A percentile compares a stretch with the other conserved stretches of the same genome.
These are phyloP conservation scores for Paxillus involutus DNA, from an alignment of 768 basidiomycete genomes.

Conservation along the genomic window DNA sequence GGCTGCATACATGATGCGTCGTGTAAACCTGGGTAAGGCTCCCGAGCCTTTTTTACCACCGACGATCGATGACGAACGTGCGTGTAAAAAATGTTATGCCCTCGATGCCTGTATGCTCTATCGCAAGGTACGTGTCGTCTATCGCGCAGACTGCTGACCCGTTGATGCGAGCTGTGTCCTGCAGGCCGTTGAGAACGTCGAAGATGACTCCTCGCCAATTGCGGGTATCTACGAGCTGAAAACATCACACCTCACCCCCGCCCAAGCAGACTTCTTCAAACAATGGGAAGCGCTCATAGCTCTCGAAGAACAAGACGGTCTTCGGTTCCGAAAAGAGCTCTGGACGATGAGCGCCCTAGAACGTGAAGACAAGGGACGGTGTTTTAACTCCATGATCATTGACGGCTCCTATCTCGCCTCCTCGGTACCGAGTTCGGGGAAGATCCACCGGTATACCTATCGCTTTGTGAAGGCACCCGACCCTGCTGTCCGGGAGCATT, in stretches of 20 bases:
- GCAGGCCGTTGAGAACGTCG: slow-evolving; percentile 69
- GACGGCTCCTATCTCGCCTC: slow-evolving; percentile 40
- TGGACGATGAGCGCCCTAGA: slow-evolving; percentile 88
- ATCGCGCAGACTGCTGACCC: not conserved
- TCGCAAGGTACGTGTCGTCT: slow-evolving; percentile 58
- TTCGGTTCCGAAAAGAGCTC: slow-evolving; percentile 84
- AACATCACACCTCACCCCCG: slow-evolving; percentile 72
- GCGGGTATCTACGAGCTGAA: slow-evolving; percentile 72
- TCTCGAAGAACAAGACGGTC: slow-evolving; percentile 83
- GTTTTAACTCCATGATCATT: slow-evolving; percentile 80
- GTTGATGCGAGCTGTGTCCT: not conserved
- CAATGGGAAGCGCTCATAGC: slow-evolving; percentile 88
- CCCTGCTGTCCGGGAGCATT: slow-evolving; percentile 9
- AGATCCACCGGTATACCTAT: slow-evolving; percentile 81
- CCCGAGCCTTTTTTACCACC: slow-evolving; percentile 73
- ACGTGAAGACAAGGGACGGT: slow-evolving; percentile 80
- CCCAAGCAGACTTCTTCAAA: slow-evolving; percentile 78
- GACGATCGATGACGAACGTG: slow-evolving; percentile 78
- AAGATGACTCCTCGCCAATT: slow-evolving; percentile 52
- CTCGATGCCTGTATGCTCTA: slow-evolving; percentile 93
- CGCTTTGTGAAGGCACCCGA: slow-evolving; percentile 50
- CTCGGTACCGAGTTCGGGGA: slow-evolving; percentile 34
- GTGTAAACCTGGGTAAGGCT: slow-evolving; percentile 31
- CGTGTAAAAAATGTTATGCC: slow-evolving; percentile 80
- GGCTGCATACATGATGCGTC: slow-evolving; percentile 70